Evolutionary conservation across 306 rosid species (phyloP).

Genomic region (Cucumis hystrix): DNA sequence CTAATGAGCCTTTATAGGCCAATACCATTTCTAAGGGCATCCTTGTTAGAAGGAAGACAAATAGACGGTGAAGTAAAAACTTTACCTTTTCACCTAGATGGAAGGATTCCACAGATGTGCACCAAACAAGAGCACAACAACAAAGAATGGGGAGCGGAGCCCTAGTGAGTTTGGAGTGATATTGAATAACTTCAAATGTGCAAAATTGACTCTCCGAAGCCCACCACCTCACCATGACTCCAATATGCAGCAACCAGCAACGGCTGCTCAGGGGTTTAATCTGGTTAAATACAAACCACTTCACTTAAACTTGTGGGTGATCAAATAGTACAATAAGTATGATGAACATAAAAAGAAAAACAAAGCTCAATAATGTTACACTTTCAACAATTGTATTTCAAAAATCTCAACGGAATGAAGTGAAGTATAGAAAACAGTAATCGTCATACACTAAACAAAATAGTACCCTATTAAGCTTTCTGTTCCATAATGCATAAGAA

Average conservation of each 20-base stretch:
- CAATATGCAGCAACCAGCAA: neutral
- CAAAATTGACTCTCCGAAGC: neutral
- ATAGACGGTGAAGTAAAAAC: neutral
- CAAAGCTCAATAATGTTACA: neutral
- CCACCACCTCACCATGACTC: neutral
- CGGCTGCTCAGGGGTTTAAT: neutral
- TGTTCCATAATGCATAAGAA: neutral
- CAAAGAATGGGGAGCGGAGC: neutral
- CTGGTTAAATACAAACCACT: neutral
- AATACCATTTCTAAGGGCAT: neutral
- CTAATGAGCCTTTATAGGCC: neutral
- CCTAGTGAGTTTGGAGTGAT: neutral
- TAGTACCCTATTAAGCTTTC: neutral
- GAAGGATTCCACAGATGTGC: neutral
- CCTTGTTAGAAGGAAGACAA: neutral
- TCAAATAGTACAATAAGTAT: neutral
- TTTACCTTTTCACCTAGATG: neutral
- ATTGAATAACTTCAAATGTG: neutral
- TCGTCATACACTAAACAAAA: neutral
- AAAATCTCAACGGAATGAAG: neutral
- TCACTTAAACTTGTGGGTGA: neutral
- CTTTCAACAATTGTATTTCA: neutral
- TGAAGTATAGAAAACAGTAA: neutral
- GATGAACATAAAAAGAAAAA: neutral
- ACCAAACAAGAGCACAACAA: neutral